These are phyloP conservation scores for Spinacia oleracea DNA, from an alignment of 179 eudicot species.

Conservation along the genomic window DNA sequence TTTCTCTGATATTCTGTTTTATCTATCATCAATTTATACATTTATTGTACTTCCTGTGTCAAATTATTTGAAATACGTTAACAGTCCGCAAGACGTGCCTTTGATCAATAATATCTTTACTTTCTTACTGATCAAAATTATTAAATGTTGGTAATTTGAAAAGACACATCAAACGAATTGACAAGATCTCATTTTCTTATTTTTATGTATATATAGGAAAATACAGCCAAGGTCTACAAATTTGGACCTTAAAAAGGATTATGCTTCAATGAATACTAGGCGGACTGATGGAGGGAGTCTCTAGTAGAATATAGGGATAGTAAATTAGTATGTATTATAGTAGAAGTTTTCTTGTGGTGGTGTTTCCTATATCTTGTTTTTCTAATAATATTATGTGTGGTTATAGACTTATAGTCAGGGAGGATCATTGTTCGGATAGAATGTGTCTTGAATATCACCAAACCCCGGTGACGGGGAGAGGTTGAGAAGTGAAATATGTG, in stretches of 20 bases:
- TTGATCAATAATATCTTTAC: no score
- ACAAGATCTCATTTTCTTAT: background rate
- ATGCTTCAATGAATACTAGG: no score
- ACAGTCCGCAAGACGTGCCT: no score
- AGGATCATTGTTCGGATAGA: background rate
- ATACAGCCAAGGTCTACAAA: background rate
- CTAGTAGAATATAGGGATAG: background rate
- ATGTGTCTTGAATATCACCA: background rate
- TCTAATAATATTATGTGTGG: background rate
- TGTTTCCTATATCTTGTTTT: background rate
- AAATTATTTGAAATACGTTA: background rate
- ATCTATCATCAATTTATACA: background rate
- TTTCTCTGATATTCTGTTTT: background rate
- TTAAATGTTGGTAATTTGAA: no score
- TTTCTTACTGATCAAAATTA: no score
- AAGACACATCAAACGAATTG: background rate
- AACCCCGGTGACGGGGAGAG: background rate
- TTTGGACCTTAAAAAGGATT: background rate
- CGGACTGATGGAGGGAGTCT: background rate
- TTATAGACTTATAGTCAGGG: background rate
- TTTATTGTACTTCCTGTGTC: background rate
- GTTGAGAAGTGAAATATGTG: background rate
- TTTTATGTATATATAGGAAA: background rate
- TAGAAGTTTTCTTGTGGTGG: background rate
- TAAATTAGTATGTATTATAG: background rate